phyloP scores from a whole-genome alignment of 2,329 filamentous ascomycete species.

The Monilinia vaccinii-corymbosi region DNA sequence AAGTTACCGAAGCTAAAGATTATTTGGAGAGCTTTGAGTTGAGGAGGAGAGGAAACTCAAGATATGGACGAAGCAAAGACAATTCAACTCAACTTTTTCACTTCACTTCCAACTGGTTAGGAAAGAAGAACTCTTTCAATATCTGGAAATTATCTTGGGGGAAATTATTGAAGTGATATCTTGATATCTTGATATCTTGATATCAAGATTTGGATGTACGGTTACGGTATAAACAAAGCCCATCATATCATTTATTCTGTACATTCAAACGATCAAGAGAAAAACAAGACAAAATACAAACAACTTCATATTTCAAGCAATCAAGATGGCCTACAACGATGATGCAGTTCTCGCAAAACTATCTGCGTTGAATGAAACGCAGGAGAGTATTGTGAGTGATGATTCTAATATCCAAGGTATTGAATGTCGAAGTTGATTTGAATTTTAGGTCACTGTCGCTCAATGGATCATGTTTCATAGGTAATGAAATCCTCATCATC shows the following conservation, averaged over 20 bases:
- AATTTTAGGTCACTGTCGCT: slow-evolving; percentile 61
- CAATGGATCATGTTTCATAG: slow-evolving; percentile 99
- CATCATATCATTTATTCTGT: background rate
- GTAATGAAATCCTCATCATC: slow-evolving; percentile 39
- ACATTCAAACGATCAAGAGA: background rate
- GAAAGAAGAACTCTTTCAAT: background rate
- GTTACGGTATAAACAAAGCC: background rate
- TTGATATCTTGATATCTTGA: slow-evolving; percentile 1
- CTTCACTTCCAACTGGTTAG: background rate
- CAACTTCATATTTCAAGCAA: background rate
- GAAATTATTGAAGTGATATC: background rate
- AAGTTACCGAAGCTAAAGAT: slow-evolving; percentile 10
- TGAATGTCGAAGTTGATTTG: slow-evolving; percentile 7
- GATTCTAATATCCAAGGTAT: background rate
- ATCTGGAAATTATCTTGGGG: background rate
- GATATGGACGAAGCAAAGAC: background rate
- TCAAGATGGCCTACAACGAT: slow-evolving; percentile 82
- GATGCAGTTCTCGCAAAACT: slow-evolving; percentile 93
- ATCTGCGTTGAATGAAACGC: slow-evolving; percentile 89
- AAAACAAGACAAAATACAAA: background rate
- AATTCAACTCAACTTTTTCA: background rate
- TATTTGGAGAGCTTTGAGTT: slow-evolving; percentile 5
- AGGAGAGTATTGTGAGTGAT: slow-evolving; percentile 69
- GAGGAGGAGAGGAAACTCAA: background rate
- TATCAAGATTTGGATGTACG: background rate